phyloP scores from a whole-genome alignment of 1,139 yeast genomes.

The Sugiyamaella pinicola region DNA sequence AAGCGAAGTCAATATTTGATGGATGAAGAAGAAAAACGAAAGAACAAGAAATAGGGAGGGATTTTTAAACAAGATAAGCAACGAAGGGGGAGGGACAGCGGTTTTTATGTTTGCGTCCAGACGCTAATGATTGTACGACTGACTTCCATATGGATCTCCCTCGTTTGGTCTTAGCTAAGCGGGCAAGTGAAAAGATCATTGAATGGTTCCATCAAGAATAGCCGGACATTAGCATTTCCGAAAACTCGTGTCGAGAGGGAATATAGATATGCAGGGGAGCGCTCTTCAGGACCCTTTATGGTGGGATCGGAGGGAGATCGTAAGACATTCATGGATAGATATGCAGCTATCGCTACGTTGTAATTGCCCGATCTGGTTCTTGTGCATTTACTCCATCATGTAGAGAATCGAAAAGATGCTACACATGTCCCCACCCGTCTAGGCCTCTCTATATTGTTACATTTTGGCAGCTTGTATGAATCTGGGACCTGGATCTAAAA shows the following conservation, averaged over 20 bases:
- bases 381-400: background rate
- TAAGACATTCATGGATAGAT: background rate
- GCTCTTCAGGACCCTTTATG: background rate
- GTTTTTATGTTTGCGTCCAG: background rate
- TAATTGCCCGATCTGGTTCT: background rate
- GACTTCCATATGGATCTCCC: background rate
- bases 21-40: constrained; percentile 1
- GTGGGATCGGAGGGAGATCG: background rate
- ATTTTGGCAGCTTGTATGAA: too few relatives aligned
- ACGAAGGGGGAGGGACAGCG: too few relatives aligned
- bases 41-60: background rate
- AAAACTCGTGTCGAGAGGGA: background rate
- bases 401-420: background rate
- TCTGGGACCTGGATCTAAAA: background rate
- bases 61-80: too few relatives aligned
- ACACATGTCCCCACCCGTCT: background rate
- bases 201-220: background rate
- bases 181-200: too few relatives aligned
- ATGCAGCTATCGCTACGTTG: background rate
- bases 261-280: background rate
- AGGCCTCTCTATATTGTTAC: too few relatives aligned
- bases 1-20: too few relatives aligned
- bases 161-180: too few relatives aligned
- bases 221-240: too few relatives aligned
- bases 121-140: background rate